phyloP scores from a whole-genome alignment of 2,329 filamentous ascomycete species.

The Aspergillus sclerotialis region DNA sequence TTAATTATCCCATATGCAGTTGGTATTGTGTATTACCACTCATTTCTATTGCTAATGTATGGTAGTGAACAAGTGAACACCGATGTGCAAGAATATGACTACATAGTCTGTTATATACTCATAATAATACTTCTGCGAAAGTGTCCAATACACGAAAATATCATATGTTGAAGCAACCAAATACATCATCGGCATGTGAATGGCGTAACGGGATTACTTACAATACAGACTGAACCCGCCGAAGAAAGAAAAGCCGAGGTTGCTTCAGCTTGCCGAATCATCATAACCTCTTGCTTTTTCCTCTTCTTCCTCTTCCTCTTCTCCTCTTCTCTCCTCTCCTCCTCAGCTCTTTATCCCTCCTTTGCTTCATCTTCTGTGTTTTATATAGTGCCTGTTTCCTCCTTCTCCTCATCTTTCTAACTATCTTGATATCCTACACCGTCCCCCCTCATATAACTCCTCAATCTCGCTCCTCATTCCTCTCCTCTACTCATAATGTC shows the following conservation, averaged over 20 bases:
- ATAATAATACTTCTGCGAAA: too few species aligned
- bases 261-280: slow-evolving; percentile 25
- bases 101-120: too few species aligned
- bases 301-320: slow-evolving; percentile 12
- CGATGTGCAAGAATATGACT: too few species aligned
- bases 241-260: slow-evolving; percentile 33
- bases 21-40: too few species aligned
- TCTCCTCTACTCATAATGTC: slow-evolving; percentile 42
- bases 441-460: slow-evolving; percentile 2
- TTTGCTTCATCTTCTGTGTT: slow-evolving; percentile 1
- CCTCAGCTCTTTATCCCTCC: slow-evolving; percentile 10
- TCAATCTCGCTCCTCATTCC: slow-evolving; percentile 6
- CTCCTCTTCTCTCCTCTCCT: slow-evolving; percentile 15
- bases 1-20: too few species aligned
- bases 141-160: too few species aligned
- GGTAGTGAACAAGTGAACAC: too few species aligned
- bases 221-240: not conserved
- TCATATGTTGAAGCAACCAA: too few species aligned
- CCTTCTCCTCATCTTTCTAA: slow-evolving; percentile 1
- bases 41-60: too few species aligned
- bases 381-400: slow-evolving; percentile 1
- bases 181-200: slow-evolving; percentile 33
- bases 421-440: not conserved
- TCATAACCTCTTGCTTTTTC: too few species aligned
- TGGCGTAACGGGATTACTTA: not conserved